Evolutionary conservation across 345 rosid genomes (phyloP), one percentile per base, ranked within the genome.

Genomic region (Stellera chamaejasme): DNA sequence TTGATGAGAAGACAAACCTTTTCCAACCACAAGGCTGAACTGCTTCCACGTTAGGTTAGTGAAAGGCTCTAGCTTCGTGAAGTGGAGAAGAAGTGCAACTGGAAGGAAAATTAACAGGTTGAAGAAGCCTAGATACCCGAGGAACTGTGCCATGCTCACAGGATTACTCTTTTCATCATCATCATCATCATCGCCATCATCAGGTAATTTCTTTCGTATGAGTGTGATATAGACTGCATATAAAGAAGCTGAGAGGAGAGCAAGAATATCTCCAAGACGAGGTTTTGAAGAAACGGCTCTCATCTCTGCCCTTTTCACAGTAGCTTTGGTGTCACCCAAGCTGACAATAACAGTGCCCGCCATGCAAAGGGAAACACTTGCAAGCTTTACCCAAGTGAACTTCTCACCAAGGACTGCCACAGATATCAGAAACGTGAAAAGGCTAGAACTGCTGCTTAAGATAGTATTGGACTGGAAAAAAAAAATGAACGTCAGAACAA

Each of bases 351-450:
- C 74, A 1, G 94, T 86, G 16, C 99, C 97, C 23, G 77, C 81
- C 99, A 88, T 93, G 71, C 99, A 93, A 46, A 93, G 94, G 66
- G 84, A 82, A 66, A 93, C 97, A 50, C 99, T 88, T 16, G 66
- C 59, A 64, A 93, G 87, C 73, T 93, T 88, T 66, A 93, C 58
- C 95, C 96, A 88, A 27, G 89, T 78, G 70, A 93, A 93, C 75
- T 60, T 93, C 74, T 88, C 99, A 4, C 91, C 91, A 74, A 93
- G 58, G 75, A 84, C 78, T 52, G 62, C 72, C 23, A 93, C 60
- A 19, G 99, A 81, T 26, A 93, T 86, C 67, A 93, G 74, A 77
- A 88, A 86, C 0, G 96, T 93, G 76, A 88, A 88, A 41, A 93
- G 89, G 67, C 96, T 93, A 42, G 99, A 93, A 25, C 91, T 61